Percentiles rank a stretch among this genome's conserved stretches.
These are phyloP conservation scores for Smittium mucronatum DNA, from an alignment of 371 early-diverging fungal species.

Conservation along the genomic window DNA sequence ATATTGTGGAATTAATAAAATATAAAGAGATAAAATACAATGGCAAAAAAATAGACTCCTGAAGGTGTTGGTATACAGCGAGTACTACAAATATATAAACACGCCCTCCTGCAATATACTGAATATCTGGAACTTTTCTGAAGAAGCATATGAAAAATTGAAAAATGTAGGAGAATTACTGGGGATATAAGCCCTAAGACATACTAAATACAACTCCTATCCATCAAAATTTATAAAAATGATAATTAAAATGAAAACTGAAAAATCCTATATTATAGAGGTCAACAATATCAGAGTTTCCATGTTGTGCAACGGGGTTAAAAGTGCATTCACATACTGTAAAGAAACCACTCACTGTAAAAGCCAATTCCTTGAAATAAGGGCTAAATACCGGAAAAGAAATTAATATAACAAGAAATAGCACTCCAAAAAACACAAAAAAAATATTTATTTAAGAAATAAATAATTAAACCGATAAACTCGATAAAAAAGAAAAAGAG, in stretches of 20 bases:
- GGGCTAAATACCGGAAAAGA: background rate
- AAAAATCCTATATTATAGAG: background rate
- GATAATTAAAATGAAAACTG: background rate
- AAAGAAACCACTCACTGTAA: background rate
- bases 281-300: background rate
- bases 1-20: background rate
- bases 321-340: background rate
- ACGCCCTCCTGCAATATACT: background rate
- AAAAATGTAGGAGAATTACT: background rate
- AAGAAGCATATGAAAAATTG: background rate
- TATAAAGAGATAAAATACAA: background rate
- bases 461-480: background rate
- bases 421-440: background rate
- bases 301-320: background rate
- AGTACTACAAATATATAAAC: background rate
- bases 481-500: background rate
- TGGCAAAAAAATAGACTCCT: background rate
- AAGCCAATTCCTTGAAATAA: background rate
- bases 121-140: background rate
- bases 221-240: background rate
- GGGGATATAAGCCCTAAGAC: background rate
- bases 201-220: background rate
- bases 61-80: background rate
- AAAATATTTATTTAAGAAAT: background rate
- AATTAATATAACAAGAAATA: background rate